phyloP scores from a whole-genome alignment of 148 eudicot genomes.

The Selenicereus undatus region DNA sequence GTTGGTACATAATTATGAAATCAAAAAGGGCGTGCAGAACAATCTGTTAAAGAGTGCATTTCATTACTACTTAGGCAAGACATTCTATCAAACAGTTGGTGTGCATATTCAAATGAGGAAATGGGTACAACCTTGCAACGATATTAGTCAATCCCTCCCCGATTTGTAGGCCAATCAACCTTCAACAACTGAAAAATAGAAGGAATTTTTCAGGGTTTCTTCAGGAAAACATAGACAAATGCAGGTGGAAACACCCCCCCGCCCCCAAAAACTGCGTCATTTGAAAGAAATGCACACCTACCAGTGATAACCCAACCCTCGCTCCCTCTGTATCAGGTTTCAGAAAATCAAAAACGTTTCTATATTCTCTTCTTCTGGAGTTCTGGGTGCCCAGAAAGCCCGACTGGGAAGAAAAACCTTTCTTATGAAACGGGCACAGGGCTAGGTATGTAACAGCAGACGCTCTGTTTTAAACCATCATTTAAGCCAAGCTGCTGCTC shows the following conservation, averaged over 20 bases:
- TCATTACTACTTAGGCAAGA: not conserved
- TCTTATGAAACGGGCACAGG: not conserved
- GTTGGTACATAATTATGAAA: not conserved
- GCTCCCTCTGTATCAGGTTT: not conserved
- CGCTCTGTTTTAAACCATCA: too few species aligned
- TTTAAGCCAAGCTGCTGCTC: too few species aligned
- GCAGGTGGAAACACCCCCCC: not conserved
- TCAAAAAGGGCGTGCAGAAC: not conserved
- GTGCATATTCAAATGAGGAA: not conserved
- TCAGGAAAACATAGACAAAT: not conserved
- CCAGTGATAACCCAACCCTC: not conserved
- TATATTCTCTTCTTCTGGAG: not conserved
- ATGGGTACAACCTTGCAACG: too few species aligned
- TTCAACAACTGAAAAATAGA: not conserved
- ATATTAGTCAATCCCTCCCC: not conserved
- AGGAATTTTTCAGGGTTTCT: too few species aligned
- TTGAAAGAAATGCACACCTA: not conserved
- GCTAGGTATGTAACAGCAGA: not conserved
- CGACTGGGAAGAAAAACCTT: not conserved
- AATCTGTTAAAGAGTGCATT: not conserved
- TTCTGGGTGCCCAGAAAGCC: not conserved
- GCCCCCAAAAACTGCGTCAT: not conserved
- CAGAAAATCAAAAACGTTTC: not conserved
- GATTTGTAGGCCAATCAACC: slow-evolving; percentile 9
- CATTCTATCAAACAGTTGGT: slow-evolving; percentile 29